Evolutionary conservation across 1,284 basidiomycete species (phyloP).

Genomic region (Puccinia hordei): DNA sequence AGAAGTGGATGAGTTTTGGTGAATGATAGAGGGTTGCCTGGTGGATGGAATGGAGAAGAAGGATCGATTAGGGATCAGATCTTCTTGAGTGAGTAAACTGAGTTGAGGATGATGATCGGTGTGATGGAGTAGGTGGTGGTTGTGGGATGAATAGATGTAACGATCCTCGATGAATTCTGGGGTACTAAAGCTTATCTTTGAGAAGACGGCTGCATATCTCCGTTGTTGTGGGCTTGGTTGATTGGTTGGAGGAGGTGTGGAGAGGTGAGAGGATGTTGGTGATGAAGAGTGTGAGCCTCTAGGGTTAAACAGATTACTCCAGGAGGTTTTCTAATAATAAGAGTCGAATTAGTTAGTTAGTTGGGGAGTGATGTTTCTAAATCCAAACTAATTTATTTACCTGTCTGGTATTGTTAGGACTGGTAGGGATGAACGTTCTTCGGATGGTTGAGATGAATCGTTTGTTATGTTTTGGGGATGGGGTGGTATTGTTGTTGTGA

Average conservation of each 20-base stretch:
- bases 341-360: too few species aligned
- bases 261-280: conserved; percentile 13
- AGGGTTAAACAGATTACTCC: neutral
- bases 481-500: conserved; percentile 1
- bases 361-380: too few species aligned
- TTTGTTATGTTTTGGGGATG: conserved; percentile 24
- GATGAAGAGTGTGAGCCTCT: conserved; percentile 16
- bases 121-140: neutral
- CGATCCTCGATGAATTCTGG: conserved; percentile 25
- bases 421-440: neutral
- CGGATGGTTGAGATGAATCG: conserved; percentile 17
- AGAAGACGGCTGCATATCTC: conserved; percentile 19
- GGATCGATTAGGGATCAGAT: neutral
- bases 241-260: neutral
- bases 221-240: conserved; percentile 16
- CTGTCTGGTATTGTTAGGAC: neutral
- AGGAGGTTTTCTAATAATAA: neutral
- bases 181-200: conserved; percentile 18
- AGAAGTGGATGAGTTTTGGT: neutral
- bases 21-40: neutral
- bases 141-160: conserved; percentile 25
- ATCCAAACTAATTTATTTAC: too few species aligned
- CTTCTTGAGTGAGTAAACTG: too few species aligned
- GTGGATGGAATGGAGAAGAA: conserved; percentile 25
- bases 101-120: too few species aligned